Evolutionary conservation across 306 rosid species (phyloP), one percentile per base, ranked within the genome.

Genomic region (Lablab purpureus): DNA sequence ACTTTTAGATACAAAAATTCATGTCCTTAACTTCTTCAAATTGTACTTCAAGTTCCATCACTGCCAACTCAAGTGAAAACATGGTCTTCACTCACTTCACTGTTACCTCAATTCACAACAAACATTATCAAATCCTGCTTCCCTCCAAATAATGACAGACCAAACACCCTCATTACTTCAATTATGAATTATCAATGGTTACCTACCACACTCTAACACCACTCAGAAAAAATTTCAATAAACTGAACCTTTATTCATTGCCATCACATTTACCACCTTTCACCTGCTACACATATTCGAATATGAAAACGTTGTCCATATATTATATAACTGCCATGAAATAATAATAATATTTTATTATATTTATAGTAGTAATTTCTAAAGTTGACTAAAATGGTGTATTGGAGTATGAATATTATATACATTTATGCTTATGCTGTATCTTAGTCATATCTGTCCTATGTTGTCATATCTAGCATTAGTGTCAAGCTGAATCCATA

Each of bases 31-130:
- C 30, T 66, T 65, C 30, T 66, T 65, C 19, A 45, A 69, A 8
- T 56, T 69, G 82, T 69, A 78, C 76, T 78, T 69, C 10, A 27
- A 40, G 46, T 59, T 74, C 37, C 70, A 46, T 30, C 64, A 64
- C 22, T 1, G 73, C 2, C 45, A 9, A 23, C 0, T 52, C 23
- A 63, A 63, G 11, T 63, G 25, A 66, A 37, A 66, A 40, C 71
- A 66, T 58, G 56, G 19, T 49, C 28, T 34, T 40, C 25, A 9
- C 36, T 46, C 50, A 27, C 47, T 75, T 75, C 73, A 30, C 40
- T 7, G 41, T 64, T 21, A 34, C 40, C 66, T 32, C 69, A 27
- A 2, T 19, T 60, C 41, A 1, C 66, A 12, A 21, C 78, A 58
- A 12, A 21, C 78, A 58, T 76, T 49, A 63, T 46, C 51, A 32